A percentile compares a stretch with the other conserved stretches of the same genome.
Evolutionary conservation across 2,329 filamentous ascomycete genomes (phyloP).

Genomic region (Fusarium veterinarium): DNA sequence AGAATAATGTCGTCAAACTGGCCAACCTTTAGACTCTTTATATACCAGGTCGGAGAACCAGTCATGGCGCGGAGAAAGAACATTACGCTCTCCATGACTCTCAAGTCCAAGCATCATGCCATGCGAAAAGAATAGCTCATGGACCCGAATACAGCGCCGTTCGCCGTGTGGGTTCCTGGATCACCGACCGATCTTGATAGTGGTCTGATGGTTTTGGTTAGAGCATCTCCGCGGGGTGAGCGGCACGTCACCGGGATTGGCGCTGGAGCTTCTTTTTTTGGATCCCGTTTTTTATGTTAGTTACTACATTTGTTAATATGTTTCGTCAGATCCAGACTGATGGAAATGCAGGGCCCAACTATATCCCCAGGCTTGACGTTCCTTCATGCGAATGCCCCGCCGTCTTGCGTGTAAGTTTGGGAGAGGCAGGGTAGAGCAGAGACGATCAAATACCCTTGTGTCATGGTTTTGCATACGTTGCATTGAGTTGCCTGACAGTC

Average conservation of each 20-base stretch:
- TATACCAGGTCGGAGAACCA: slow-evolving; percentile 37
- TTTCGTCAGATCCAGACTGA: slow-evolving; percentile 12
- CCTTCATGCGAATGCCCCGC: slow-evolving; percentile 3
- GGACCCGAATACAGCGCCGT: slow-evolving; percentile 9
- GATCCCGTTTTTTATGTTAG: not conserved
- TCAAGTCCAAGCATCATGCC: slow-evolving; percentile 17
- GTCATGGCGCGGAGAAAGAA: slow-evolving; percentile 36
- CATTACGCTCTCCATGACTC: slow-evolving; percentile 30
- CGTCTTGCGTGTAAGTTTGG: slow-evolving; percentile 8
- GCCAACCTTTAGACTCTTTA: slow-evolving; percentile 20
- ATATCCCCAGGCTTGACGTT: not conserved
- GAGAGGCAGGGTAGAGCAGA: not conserved
- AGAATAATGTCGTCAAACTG: slow-evolving; percentile 8
- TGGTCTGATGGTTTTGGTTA: slow-evolving; percentile 41
- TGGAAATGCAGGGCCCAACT: slow-evolving; percentile 16
- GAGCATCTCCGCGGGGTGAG: slow-evolving; percentile 43
- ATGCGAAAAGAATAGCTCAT: slow-evolving; percentile 23
- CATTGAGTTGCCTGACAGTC: slow-evolving; percentile 4
- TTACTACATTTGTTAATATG: slow-evolving; percentile 8
- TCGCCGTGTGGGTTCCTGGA: slow-evolving; percentile 30
- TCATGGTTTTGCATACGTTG: not conserved
- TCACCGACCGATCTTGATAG: slow-evolving; percentile 28
- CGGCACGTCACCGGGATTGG: not conserved
- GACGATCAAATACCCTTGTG: not conserved
- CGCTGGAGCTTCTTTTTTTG: slow-evolving; percentile 15